Evolutionary conservation across 352 stramenopile genomes (phyloP).

Genomic region (Phytopythium montanum): DNA sequence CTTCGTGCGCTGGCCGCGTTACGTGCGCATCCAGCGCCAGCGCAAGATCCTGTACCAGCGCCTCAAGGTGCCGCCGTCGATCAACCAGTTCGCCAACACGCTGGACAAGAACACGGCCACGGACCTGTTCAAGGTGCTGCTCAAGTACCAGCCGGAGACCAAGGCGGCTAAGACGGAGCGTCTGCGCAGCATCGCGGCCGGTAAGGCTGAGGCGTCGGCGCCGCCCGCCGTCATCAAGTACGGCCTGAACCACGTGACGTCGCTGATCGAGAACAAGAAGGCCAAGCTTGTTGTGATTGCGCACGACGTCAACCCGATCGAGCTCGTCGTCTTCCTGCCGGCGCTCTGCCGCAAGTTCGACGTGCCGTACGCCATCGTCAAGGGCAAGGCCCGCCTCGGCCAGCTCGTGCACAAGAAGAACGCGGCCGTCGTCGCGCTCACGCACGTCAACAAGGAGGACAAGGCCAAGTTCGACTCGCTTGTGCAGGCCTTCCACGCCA

Average conservation of each 20-base stretch:
- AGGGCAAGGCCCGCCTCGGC: constrained; percentile 98
- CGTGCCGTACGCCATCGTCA: constrained; percentile 99
- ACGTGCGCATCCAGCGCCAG: constrained; percentile 99
- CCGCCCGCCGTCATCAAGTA: constrained; percentile 96
- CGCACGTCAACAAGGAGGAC: constrained; percentile 98
- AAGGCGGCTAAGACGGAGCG: constrained; percentile 97
- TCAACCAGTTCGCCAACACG: constrained; percentile 99
- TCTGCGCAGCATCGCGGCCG: constrained; percentile 95
- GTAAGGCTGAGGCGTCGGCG: constrained; percentile 87
- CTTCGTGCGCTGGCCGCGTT: constrained; percentile 99
- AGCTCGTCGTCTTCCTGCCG: constrained; percentile 97
- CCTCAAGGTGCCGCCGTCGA: constrained; percentile 97
- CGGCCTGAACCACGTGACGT: constrained; percentile 99
- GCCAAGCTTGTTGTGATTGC: constrained; percentile 99
- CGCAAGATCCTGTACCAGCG: constrained; percentile 98
- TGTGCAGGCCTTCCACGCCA: constrained; percentile 89
- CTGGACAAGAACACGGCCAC: constrained; percentile 98
- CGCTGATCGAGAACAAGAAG: constrained; percentile 99
- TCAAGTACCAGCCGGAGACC: constrained; percentile 99
- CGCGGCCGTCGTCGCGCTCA: constrained; percentile 94
- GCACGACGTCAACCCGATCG: constrained; percentile 98
- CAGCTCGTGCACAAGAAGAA: constrained; percentile 99
- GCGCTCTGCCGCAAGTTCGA: constrained; percentile 99
- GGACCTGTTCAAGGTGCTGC: constrained; percentile 98
- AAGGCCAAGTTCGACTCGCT: constrained; percentile 96